Conservation (phyloP, 2,329 filamentous ascomycete species). For the Pseudogymnoascus sp. region DNA sequence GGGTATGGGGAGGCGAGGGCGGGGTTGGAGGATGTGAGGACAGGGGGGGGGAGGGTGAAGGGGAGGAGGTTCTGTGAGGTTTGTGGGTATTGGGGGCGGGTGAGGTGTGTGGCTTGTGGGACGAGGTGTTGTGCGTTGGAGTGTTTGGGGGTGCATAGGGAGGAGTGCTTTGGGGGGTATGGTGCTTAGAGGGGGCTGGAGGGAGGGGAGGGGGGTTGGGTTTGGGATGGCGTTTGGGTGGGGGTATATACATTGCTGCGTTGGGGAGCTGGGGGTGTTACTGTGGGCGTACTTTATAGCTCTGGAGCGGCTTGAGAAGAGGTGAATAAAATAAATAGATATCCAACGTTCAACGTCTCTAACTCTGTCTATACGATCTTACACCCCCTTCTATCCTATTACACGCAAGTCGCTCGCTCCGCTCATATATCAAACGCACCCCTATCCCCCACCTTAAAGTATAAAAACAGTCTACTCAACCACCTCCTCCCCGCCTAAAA, state of each 20-base stretch:
- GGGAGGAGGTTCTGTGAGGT: constrained; percentile 64
- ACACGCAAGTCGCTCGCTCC: not conserved
- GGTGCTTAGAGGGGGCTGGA: constrained; percentile 30
- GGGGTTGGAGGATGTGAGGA: constrained; percentile 33
- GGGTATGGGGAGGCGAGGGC: constrained; percentile 58
- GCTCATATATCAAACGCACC: not conserved
- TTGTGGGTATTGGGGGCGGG: constrained; percentile 74
- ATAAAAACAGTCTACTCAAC: not conserved
- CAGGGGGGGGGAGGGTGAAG: constrained; percentile 39
- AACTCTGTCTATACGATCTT: not conserved
- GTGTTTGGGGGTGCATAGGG: constrained; percentile 63
- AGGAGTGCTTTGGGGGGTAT: constrained; percentile 61
- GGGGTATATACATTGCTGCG: not conserved
- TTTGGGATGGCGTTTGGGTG: not conserved
- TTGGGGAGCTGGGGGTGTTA: not conserved
- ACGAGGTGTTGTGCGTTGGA: constrained; percentile 67
- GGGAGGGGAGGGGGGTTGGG: not conserved
- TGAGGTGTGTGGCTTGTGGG: constrained; percentile 72
- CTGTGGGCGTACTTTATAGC: not conserved
- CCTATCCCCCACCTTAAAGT: not conserved
- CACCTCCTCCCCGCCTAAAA: constrained; percentile 34
- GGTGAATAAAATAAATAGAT: not conserved
- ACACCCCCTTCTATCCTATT: not conserved
- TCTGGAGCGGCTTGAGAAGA: not conserved
- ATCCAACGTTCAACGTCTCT: not conserved